Evolutionary conservation across 2,329 filamentous ascomycete genomes (phyloP).

Genomic region (Alternaria infectoria): DNA sequence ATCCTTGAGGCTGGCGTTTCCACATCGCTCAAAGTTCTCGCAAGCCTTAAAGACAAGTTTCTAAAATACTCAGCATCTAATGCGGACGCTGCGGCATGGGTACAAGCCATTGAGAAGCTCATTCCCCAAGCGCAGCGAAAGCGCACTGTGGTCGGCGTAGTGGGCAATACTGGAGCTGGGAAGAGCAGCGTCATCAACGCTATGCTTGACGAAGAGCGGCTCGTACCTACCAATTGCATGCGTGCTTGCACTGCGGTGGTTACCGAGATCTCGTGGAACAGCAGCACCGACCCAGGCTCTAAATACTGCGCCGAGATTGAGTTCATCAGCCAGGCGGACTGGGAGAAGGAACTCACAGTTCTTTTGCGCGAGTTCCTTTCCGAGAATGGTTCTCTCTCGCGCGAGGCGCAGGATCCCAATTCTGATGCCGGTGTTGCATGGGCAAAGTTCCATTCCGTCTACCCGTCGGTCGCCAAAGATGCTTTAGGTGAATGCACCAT

Average conservation of each 20-base stretch:
- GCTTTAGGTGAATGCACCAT: conserved; percentile 45
- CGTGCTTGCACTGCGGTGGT: conserved; percentile 67
- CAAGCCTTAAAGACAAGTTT: conserved; percentile 43
- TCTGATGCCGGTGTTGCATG: conserved; percentile 58
- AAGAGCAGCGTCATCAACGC: conserved; percentile 70
- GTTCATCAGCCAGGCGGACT: conserved; percentile 61
- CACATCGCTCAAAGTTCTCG: conserved; percentile 46
- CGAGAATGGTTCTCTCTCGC: conserved; percentile 47
- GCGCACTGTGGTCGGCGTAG: conserved; percentile 62
- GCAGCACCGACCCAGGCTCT: conserved; percentile 44
- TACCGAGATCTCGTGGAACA: conserved; percentile 66
- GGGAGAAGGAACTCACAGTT: conserved; percentile 59
- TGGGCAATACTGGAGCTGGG: conserved; percentile 67
- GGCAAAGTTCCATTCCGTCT: conserved; percentile 60
- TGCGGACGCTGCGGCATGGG: conserved; percentile 50
- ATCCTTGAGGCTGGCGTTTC: conserved; percentile 51
- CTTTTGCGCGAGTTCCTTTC: conserved; percentile 59
- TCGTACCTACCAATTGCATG: conserved; percentile 64
- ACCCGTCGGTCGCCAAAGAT: conserved; percentile 52
- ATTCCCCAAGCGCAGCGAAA: conserved; percentile 49
- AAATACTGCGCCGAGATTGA: conserved; percentile 64
- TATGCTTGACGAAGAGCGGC: conserved; percentile 65
- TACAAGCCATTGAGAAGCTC: conserved; percentile 52
- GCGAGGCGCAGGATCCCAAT: conserved; percentile 51
- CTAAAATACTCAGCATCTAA: conserved; percentile 17